A percentile compares a stretch with the other conserved stretches of the same genome.
phyloP scores from a whole-genome alignment of 305 asterid genomes.

The Fraxinus dipetala region DNA sequence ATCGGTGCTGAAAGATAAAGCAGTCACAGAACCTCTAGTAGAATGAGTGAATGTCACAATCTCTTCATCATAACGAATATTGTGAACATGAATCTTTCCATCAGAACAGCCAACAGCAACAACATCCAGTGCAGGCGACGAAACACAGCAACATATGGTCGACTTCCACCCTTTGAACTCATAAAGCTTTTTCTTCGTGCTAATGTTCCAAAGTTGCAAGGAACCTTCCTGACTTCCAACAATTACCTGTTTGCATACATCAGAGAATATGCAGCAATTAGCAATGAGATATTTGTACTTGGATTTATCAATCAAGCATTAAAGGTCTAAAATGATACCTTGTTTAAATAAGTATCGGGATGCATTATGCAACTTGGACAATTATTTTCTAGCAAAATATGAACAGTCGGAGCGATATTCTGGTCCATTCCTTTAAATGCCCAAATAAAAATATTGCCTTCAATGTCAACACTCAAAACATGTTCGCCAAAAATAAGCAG shows the following conservation, averaged over 20 bases:
- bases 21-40: constrained; percentile 73
- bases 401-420: constrained; percentile 63
- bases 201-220: constrained; percentile 83
- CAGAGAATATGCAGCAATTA: constrained; percentile 8
- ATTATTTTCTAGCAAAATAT: constrained; percentile 53
- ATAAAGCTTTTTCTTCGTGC: constrained; percentile 70
- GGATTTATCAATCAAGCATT: neutral
- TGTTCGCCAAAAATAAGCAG: constrained; percentile 78
- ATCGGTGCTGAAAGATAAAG: constrained; percentile 84
- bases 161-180: constrained; percentile 87
- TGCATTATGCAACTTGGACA: constrained; percentile 90
- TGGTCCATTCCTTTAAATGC: constrained; percentile 64
- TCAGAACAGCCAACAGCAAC: constrained; percentile 82
- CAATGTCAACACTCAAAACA: constrained; percentile 67
- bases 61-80: constrained; percentile 75
- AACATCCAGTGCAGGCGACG: constrained; percentile 96
- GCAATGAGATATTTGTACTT: constrained; percentile 2
- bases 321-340: constrained; percentile 43
- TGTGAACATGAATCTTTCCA: constrained; percentile 85
- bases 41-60: constrained; percentile 72
- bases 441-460: constrained; percentile 80
- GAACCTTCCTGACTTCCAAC: constrained; percentile 83
- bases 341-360: constrained; percentile 89
- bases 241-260: constrained; percentile 48
- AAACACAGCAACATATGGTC: constrained; percentile 66